Conservation (phyloP, 2,329 filamentous ascomycete genomes). For the Colletotrichum sp. region DNA sequence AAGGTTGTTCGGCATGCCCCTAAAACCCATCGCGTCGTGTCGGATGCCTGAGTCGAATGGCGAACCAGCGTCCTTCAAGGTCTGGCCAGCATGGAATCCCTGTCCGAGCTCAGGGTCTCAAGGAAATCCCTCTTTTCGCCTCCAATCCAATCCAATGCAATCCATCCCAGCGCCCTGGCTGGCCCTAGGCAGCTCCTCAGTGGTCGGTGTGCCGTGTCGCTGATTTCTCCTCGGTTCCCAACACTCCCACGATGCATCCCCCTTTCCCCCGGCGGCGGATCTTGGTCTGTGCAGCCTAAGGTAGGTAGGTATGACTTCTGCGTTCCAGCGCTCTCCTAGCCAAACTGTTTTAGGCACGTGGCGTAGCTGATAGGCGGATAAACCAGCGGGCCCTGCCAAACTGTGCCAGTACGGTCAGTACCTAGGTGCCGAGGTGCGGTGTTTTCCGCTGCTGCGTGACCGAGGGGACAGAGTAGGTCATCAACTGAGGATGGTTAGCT, state of each 20-base stretch:
- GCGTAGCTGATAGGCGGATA: constrained; percentile 10
- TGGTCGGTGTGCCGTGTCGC: neutral
- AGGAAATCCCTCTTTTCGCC: neutral
- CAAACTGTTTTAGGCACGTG: neutral
- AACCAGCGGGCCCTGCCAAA: neutral
- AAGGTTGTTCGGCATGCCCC: constrained; percentile 8
- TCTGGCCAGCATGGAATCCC: neutral
- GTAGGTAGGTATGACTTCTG: neutral
- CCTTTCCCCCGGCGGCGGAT: neutral
- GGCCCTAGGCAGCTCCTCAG: neutral
- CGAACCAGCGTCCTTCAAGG: neutral
- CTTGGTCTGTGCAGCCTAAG: neutral
- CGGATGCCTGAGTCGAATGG: constrained; percentile 11
- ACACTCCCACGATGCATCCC: neutral
- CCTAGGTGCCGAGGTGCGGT: neutral
- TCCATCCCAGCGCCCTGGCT: neutral
- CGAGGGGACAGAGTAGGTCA: neutral
- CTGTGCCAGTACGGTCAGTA: neutral
- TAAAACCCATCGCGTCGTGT: constrained; percentile 1
- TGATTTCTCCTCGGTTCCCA: neutral
- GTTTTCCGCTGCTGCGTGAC: neutral
- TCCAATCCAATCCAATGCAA: neutral
- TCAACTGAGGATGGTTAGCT: neutral
- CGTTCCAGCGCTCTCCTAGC: neutral
- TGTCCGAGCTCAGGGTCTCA: neutral